Base-by-base conservation (phyloP, 2,329 filamentous ascomycete species). In the Microascus cirrosus region DNA sequence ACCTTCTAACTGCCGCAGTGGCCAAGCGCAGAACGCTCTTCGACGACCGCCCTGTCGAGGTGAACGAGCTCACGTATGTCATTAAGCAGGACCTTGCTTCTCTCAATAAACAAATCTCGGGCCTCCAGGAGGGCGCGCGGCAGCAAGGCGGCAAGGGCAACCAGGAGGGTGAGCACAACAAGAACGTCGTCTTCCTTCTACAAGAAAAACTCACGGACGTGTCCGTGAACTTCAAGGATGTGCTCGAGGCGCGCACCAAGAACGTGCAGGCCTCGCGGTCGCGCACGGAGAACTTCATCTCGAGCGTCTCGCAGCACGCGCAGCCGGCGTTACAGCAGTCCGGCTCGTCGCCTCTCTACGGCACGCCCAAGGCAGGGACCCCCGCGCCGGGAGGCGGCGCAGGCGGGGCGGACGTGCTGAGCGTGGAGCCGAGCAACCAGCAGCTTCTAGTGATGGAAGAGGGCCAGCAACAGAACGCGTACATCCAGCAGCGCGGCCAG, bases 21-120 rank as follows among this genome's bases (percentile, higher is more conserved):
- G 94, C 94, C n/a, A 93, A 91, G 72, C 85, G 93, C 67, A 95
- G 96, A 74, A 96, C 94, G 11, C 84, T 99, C 51, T 99, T 99
- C 70, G 94, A 99, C 71, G 94, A 99, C 75, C 84, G 90, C 69
- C 91, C 94, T 0, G 89, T 96, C 58, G 94, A 99, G 73, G 96
- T 97, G 71, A 94, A 94, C 71, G 91, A 97, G 72, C 83, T 96
- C 70, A 96, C 92, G 8, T 96, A 92, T 68, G 89, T 97, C 68
- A 96, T 97, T 78, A 97, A 97, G 75, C 93, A 97, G 77, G 93
- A 97, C 67, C 82, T 97, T 56, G 90, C 90, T 1, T 84, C 77
- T 11, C 70, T 84, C 24, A 97, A 96, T 72, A 85, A 90, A 63
- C 89, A 95, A 68, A 97, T 97, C 65, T 87, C 88, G 53, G 78